phyloP scores from a whole-genome alignment of 2,329 filamentous ascomycete species.

The Cryphonectria naterciae region DNA sequence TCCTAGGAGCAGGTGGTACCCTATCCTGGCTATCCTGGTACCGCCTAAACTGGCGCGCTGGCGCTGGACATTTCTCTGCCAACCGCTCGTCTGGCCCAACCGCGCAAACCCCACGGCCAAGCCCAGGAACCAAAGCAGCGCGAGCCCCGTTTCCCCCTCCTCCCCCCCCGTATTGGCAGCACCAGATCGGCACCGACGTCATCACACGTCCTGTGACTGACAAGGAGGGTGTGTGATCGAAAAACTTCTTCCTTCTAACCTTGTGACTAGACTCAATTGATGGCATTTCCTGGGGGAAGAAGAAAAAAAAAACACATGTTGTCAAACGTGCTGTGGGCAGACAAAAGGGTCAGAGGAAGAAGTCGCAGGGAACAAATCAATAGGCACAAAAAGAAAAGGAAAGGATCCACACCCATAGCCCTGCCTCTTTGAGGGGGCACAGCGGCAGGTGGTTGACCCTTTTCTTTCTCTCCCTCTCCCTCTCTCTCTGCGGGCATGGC shows the following conservation, averaged over 20 bases:
- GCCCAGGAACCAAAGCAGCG: not conserved
- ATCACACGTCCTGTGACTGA: not conserved
- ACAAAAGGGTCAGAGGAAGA: conserved; percentile 1
- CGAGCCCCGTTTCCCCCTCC: not conserved
- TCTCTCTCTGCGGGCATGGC: conserved; percentile 16
- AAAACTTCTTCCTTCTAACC: not conserved
- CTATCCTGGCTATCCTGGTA: not conserved
- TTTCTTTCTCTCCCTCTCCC: not conserved
- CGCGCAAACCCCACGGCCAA: not conserved
- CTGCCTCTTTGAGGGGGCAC: conserved; percentile 21
- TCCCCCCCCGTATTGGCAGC: not conserved
- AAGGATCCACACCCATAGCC: conserved; percentile 3
- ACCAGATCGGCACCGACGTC: conserved; percentile 2
- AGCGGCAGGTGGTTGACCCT: not conserved
- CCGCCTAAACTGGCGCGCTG: not conserved
- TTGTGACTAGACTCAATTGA: not conserved
- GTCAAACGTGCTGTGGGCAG: not conserved
- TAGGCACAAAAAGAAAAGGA: not conserved
- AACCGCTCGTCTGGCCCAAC: not conserved
- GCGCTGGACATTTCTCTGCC: not conserved
- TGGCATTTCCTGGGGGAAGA: not conserved
- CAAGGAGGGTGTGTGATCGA: not conserved
- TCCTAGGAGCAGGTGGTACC: not conserved
- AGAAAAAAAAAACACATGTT: not conserved
- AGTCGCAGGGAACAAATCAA: not conserved